A percentile compares a stretch with the other conserved stretches of the same genome.
These are phyloP conservation scores for Ceratocystis alfenasii DNA, from an alignment of 2,329 filamentous ascomycete species.

Conservation along the genomic window DNA sequence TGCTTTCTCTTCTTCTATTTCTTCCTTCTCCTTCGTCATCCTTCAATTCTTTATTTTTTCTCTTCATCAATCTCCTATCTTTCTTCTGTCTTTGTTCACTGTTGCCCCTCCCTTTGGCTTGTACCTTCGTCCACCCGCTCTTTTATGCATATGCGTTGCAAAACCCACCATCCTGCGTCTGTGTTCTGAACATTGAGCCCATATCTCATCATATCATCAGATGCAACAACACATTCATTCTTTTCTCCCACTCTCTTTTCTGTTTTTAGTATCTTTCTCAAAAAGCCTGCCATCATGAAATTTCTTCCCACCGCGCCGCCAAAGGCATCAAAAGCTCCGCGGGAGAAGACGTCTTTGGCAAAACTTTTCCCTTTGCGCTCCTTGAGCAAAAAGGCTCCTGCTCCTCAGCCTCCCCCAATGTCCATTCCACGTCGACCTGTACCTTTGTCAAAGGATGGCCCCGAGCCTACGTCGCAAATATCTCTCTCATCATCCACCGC, in stretches of 20 bases:
- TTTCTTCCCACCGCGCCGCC: conserved; percentile 16
- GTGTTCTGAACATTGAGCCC: not conserved
- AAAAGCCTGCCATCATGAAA: conserved; percentile 23
- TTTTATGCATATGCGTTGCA: not conserved
- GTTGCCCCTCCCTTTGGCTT: too few species aligned
- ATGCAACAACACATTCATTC: conserved; percentile 26
- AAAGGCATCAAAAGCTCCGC: conserved; percentile 23
- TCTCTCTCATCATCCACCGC: conserved; percentile 18
- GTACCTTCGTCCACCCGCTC: too few species aligned
- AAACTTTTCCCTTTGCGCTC: conserved; percentile 26
- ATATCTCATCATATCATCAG: not conserved
- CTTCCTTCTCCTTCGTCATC: not conserved
- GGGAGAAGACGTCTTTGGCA: conserved; percentile 22
- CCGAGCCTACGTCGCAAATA: not conserved
- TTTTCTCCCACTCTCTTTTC: conserved; percentile 36
- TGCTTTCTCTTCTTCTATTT: not conserved
- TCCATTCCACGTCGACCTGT: conserved; percentile 32
- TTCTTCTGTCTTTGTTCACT: conserved; percentile 41
- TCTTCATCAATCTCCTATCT: conserved; percentile 25
- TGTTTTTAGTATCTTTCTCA: not conserved
- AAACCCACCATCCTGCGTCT: not conserved
- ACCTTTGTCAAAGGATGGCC: conserved; percentile 17
- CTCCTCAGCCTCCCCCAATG: conserved; percentile 26
- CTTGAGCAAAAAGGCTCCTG: conserved; percentile 20
- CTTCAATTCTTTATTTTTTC: not conserved